Evolutionary conservation across 805 yeast genomes (phyloP).

Genomic region (Isabelozyma rhagii): DNA sequence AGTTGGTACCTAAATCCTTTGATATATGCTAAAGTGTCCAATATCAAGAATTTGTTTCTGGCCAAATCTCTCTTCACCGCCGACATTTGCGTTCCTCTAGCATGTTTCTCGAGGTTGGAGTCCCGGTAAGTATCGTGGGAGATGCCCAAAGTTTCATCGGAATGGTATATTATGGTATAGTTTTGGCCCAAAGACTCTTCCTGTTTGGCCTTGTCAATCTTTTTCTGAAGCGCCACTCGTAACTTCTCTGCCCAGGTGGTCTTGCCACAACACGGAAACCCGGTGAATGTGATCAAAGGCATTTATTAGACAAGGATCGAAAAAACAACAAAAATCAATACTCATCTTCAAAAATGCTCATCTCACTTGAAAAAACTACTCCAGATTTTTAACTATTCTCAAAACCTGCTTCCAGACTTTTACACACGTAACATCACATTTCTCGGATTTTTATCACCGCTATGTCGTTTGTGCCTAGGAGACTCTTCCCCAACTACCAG

Average conservation of each 20-base stretch:
- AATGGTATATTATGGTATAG: constrained; percentile 62
- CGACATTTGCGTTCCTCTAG: constrained; percentile 80
- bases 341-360: not conserved
- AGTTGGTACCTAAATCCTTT: constrained; percentile 95
- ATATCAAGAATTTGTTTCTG: constrained; percentile 66
- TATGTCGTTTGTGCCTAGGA: constrained; percentile 62
- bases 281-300: constrained; percentile 85
- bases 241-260: constrained; percentile 67
- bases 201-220: constrained; percentile 36
- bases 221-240: constrained; percentile 42
- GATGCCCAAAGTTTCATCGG: constrained; percentile 77
- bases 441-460: not conserved
- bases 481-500: constrained; percentile 68
- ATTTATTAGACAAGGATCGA: constrained; percentile 32
- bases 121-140: constrained; percentile 65
- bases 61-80: constrained; percentile 83
- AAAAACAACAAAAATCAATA: too few relatives aligned
- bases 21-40: constrained; percentile 85
- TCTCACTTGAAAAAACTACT: not conserved
- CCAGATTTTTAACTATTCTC: not conserved
- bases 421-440: too few relatives aligned
- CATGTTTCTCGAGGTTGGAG: constrained; percentile 72
- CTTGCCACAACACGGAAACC: constrained; percentile 85
- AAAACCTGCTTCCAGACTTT: too few relatives aligned
- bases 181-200: constrained; percentile 48